Evolutionary conservation across 2,329 filamentous ascomycete species (phyloP).

Genomic region (Paecilomyces dactylethromorphus): DNA sequence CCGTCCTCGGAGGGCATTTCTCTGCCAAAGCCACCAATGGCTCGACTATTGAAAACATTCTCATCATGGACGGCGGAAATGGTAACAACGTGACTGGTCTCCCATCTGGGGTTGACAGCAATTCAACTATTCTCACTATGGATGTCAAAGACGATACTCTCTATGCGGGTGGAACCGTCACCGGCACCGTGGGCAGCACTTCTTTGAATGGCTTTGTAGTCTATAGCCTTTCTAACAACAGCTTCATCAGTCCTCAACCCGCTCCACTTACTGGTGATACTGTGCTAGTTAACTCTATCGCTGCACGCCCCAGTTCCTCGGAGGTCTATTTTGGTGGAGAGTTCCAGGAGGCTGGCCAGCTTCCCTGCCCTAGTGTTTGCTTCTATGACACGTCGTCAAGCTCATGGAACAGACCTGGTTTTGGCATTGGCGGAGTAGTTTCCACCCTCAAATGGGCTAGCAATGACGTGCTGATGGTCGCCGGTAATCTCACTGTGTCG

Average conservation of each 20-base stretch:
- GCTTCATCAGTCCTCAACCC: conserved; percentile 62
- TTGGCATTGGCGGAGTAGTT: conserved; percentile 63
- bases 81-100: conserved; percentile 63
- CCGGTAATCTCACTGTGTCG: conserved; percentile 67
- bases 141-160: conserved; percentile 61
- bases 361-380: conserved; percentile 78
- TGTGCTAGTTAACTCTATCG: conserved; percentile 70
- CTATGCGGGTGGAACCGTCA: conserved; percentile 76
- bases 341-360: conserved; percentile 74
- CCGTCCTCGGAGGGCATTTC: conserved; percentile 84
- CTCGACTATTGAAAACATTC: conserved; percentile 68
- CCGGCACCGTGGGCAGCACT: conserved; percentile 57
- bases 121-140: conserved; percentile 70
- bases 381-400: conserved; percentile 62
- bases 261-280: conserved; percentile 64
- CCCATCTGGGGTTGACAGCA: conserved; percentile 53
- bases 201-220: conserved; percentile 67
- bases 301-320: conserved; percentile 60
- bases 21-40: conserved; percentile 62
- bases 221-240: conserved; percentile 64
- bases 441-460: conserved; percentile 70
- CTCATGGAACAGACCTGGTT: conserved; percentile 77
- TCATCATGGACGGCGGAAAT: conserved; percentile 73
- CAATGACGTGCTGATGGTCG: conserved; percentile 64
- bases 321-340: conserved; percentile 81